Base-by-base conservation (phyloP, 2,329 filamentous ascomycete genomes). In the Endocalyx cinctus region DNA sequence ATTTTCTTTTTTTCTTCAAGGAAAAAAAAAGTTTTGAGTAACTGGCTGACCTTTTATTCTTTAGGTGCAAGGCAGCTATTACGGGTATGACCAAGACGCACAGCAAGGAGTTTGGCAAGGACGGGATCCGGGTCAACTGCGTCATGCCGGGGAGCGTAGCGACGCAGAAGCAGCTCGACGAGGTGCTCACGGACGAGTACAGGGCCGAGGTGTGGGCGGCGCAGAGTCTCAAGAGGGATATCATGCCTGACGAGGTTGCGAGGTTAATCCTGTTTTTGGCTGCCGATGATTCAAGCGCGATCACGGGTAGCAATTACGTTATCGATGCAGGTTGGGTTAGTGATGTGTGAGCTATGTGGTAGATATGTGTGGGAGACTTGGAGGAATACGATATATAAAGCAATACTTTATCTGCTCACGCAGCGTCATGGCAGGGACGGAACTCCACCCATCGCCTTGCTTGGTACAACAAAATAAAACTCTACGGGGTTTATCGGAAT, bases 81-180 rank as follows among this genome's bases (percentile, higher is more conserved):
- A 46, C 60, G 31, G 62, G 62, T 5, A 52, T 67, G 49, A 65
- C 62, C 29, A 43, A 52, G 23, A 57, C 55, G 25, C 59, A 60
- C 26, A 54, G 52, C 19, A 53, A 52, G 29, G 63, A 66, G 48
- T 57, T 63, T 31, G 63, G 61, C 0, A 27, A 20, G 6, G 35
- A 43, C n/a, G 57, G 58, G 2, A 51, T 66, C 13, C 41, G 67
- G 0, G 60, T 71, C 5, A 72, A 72, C 33, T 69, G 64, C 35
- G 62, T 73, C 18, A 66, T 71, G 63, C 69, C 69, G 0, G 67
- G 67, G 0, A 55, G 64, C 3, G 65, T 71, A 19, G 65, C 63
- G 2, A 72, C 68, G 6, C 50, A 63, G 54, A 50, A 64, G 4
- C 65, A 69, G 58, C 58, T 57, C 20, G 48, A 60, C 1, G 60